These are phyloP conservation scores for Fraxinus latifolia DNA, from an alignment of 305 asterid genomes.

Conservation along the genomic window DNA sequence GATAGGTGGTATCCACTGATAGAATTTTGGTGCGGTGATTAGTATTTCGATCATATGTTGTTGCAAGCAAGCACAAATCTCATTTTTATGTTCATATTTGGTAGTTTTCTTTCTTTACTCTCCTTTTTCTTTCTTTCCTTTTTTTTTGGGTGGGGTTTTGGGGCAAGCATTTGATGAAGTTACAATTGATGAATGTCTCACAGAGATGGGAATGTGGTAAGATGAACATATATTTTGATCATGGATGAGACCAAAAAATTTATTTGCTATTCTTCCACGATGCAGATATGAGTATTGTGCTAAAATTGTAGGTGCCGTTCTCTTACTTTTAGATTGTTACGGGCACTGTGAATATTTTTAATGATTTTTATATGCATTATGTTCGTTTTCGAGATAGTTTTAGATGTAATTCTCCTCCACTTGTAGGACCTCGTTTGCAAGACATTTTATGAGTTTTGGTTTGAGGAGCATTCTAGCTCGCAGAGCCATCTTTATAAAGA, in stretches of 20 bases:
- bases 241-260: conserved; percentile 5
- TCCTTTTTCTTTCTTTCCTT: too few relatives aligned
- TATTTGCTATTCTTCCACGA: conserved; percentile 22
- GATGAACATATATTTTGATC: conserved; percentile 5
- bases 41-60: conserved; percentile 15
- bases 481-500: conserved; percentile 63
- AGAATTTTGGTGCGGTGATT: conserved; percentile 5
- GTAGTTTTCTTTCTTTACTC: background rate
- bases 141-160: background rate
- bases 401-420: conserved; percentile 4
- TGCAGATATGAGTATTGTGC: conserved; percentile 13
- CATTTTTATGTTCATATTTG: background rate
- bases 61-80: background rate
- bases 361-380: conserved; percentile 12
- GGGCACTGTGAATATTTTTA: conserved; percentile 19
- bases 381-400: background rate
- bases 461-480: conserved; percentile 80
- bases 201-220: conserved; percentile 6
- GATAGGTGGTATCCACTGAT: conserved; percentile 25
- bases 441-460: conserved; percentile 99
- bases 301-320: background rate
- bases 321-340: conserved; percentile 15
- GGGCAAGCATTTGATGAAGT: background rate
- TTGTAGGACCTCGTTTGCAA: conserved; percentile 95
- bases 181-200: background rate